Conservation (phyloP, 306 rosid genomes). For the Alnus rubra region DNA sequence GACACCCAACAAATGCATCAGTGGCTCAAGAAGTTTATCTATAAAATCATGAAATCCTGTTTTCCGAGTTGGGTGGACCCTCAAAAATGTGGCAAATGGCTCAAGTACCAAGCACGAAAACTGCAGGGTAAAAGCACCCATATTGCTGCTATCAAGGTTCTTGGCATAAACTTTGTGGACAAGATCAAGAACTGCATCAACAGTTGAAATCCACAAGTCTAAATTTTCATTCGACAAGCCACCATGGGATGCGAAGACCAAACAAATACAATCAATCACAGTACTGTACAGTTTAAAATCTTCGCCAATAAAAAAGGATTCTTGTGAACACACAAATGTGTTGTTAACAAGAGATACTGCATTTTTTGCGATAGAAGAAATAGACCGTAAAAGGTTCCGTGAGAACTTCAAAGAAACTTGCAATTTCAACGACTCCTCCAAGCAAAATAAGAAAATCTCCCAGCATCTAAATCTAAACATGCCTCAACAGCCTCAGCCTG, state of each 20-base stretch:
- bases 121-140: slow-evolving; percentile 47
- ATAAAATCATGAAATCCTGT: slow-evolving; percentile 68
- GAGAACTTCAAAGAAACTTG: slow-evolving; percentile 56
- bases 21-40: slow-evolving; percentile 77
- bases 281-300: slow-evolving; percentile 45
- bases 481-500: slow-evolving; percentile 39
- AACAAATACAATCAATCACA: slow-evolving; percentile 63
- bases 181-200: slow-evolving; percentile 54
- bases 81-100: slow-evolving; percentile 78
- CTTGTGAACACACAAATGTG: slow-evolving; percentile 28
- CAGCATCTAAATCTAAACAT: slow-evolving; percentile 77
- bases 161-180: slow-evolving; percentile 42
- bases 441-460: slow-evolving; percentile 79
- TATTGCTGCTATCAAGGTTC: slow-evolving; percentile 43
- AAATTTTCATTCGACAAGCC: slow-evolving; percentile 74
- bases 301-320: slow-evolving; percentile 35
- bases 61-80: slow-evolving; percentile 63
- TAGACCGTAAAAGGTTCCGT: slow-evolving; percentile 58
- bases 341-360: slow-evolving; percentile 42
- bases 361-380: slow-evolving; percentile 51
- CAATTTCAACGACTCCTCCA: slow-evolving; percentile 62
- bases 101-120: slow-evolving; percentile 65
- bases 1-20: slow-evolving; percentile 61
- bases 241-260: slow-evolving; percentile 73
- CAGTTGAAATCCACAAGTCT: slow-evolving; percentile 69